Base-by-base conservation (phyloP, 345 rosid genomes). In the Triadica sebifera region DNA sequence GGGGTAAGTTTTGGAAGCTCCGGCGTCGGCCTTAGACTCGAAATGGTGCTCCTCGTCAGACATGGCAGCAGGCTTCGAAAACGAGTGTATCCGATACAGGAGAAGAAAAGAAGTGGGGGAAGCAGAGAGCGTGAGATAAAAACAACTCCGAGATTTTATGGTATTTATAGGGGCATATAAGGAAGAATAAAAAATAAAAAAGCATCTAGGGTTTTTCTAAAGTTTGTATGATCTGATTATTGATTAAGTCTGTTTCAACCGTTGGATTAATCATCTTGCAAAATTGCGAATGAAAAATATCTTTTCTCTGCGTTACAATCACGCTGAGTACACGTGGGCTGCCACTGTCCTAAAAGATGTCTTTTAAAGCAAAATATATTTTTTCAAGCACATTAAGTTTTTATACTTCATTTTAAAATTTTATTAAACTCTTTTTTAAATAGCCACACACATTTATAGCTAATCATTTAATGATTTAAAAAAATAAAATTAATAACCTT, bases 41-140 rank as follows among this genome's bases (percentile, higher is more conserved):
- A 80, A 80, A 41, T 80, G 83, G 34, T 80, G 83, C 77, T 80
- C 83, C 39, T 80, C 83, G 62, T 80, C 83, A 20, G 83, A 80
- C 83, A 80, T 80, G 79, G 70, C 45, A 13, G 74, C 63, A n/a
- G 69, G 51, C n/a, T 50, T 43, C 51, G 62, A 16, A 19, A 20
- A 45, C 15, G 41, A n/a, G 37, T 16, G 9, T 16, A 60, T 29
- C 24, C 17, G 22, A 19, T 64, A 3, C 8, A 43, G 34, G 34
- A 3, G 4, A 0, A 11, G n/a, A 4, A 12, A 15, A 20, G 25
- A 15, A 53, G 61, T 37, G 62, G n/a, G 6, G 16, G 16, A 20
- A 51, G 17, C 5, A 45, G 8, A 6, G 12, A 49, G 61, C 24
- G 51, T 2, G 72, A 66, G 66, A 34, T 6, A 19, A 19, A 13